Conservation (phyloP, 139 green algal species). For the Tetradesmus obliquus region DNA sequence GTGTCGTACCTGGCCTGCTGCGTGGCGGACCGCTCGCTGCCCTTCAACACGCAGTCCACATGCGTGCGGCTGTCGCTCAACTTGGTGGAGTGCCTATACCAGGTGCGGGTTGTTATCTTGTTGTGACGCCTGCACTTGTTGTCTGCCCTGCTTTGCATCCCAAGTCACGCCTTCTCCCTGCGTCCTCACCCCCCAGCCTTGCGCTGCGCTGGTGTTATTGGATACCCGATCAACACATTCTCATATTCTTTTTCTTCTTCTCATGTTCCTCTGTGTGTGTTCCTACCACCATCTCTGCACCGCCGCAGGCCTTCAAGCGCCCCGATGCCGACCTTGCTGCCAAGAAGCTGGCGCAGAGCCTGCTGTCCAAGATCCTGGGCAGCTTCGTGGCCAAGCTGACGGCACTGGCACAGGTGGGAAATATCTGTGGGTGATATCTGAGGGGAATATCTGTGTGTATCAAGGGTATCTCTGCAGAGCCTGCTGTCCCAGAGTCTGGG, state of each 20-base stretch:
- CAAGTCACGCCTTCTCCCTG: neutral
- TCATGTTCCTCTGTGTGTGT: neutral
- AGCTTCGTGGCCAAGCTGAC: conserved; percentile 86
- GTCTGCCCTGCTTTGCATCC: neutral
- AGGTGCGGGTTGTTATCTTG: neutral
- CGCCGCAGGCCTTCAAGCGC: conserved; percentile 42
- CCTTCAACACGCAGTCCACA: conserved; percentile 78
- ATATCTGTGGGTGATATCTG: too few relatives aligned
- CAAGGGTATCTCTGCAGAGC: neutral
- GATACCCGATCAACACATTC: neutral
- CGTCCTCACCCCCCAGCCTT: neutral
- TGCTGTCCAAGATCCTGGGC: conserved; percentile 86
- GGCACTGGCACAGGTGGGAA: conserved; percentile 52
- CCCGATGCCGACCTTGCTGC: conserved; percentile 1
- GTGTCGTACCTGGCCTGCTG: conserved; percentile 78
- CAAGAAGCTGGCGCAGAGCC: conserved; percentile 51
- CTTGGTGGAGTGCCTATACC: conserved; percentile 88
- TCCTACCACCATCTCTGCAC: too few relatives aligned
- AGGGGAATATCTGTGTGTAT: conserved; percentile 14
- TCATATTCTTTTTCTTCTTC: too few relatives aligned
- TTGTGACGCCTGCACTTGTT: conserved; percentile 16
- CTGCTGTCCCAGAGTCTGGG: conserved; percentile 88
- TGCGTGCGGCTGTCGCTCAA: conserved; percentile 91
- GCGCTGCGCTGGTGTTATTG: neutral
- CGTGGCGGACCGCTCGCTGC: conserved; percentile 51